Conservation (phyloP, 2,329 filamentous ascomycete genomes). For the Graphiopsis chlorocephala region DNA sequence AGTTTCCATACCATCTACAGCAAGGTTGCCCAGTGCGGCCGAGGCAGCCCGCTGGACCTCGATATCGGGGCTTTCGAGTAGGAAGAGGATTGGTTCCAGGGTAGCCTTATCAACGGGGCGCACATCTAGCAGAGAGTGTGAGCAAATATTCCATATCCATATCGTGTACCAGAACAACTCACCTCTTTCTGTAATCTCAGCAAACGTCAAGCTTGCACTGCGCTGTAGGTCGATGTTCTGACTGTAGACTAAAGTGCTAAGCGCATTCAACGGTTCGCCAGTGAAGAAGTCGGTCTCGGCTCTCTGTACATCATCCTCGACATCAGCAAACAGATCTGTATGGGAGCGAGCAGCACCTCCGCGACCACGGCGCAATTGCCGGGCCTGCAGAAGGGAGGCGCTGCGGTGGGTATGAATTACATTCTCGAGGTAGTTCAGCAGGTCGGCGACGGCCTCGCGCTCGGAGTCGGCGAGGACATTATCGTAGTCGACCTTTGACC, state of each 20-base stretch:
- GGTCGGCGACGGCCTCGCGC: constrained; percentile 91
- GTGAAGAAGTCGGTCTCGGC: constrained; percentile 98
- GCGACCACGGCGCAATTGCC: not conserved
- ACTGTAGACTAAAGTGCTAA: constrained; percentile 95
- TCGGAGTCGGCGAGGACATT: constrained; percentile 80
- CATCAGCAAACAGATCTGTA: constrained; percentile 11
- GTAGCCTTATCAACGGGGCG: constrained; percentile 93
- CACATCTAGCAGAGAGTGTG: constrained; percentile 65
- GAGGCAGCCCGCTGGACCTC: constrained; percentile 96
- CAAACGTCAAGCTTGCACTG: constrained; percentile 96
- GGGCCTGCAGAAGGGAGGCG: not conserved
- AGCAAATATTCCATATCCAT: constrained; percentile 16
- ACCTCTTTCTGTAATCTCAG: constrained; percentile 98
- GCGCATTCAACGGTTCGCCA: constrained; percentile 85
- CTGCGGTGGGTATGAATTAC: constrained; percentile 50
- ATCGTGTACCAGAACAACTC: constrained; percentile 27
- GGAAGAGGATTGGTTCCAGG: constrained; percentile 90
- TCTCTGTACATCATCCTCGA: constrained; percentile 56
- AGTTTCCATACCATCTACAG: constrained; percentile 76
- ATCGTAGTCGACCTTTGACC: constrained; percentile 46
- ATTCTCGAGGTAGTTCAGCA: constrained; percentile 94
- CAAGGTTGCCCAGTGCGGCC: constrained; percentile 90
- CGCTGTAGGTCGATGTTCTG: constrained; percentile 98
- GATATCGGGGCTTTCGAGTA: constrained; percentile 91
- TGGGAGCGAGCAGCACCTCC: not conserved